phyloP scores from a whole-genome alignment of 768 basidiomycete species.

The Scleroderma citrinum region DNA sequence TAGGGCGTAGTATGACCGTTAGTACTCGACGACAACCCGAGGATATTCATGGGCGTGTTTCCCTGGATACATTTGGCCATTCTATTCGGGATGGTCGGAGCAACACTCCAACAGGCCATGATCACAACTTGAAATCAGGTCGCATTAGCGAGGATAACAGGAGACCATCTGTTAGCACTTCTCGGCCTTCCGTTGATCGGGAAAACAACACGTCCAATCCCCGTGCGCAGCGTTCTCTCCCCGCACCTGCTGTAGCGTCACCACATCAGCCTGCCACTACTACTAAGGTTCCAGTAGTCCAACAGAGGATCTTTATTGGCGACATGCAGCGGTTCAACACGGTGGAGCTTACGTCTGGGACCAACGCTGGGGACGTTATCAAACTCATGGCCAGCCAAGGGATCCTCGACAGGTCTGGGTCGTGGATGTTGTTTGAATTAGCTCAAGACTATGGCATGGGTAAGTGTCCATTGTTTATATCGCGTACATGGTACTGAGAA shows the following conservation, averaged over 20 bases:
- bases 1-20: slow-evolving; percentile 35
- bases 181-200: slow-evolving; percentile 20
- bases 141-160: slow-evolving; percentile 25
- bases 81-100: slow-evolving; percentile 14
- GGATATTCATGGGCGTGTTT: slow-evolving; percentile 2
- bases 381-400: slow-evolving; percentile 60
- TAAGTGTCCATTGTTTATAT: slow-evolving; percentile 31
- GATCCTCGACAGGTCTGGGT: slow-evolving; percentile 55
- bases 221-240: slow-evolving; percentile 29
- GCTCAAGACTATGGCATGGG: slow-evolving; percentile 93
- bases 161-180: slow-evolving; percentile 12
- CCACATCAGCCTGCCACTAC: slow-evolving; percentile 18
- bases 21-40: slow-evolving; percentile 14
- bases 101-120: slow-evolving; percentile 7
- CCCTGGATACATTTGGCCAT: slow-evolving; percentile 4
- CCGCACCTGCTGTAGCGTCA: slow-evolving; percentile 25
- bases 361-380: slow-evolving; percentile 70
- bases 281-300: slow-evolving; percentile 33
- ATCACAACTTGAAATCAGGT: slow-evolving; percentile 13
- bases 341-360: slow-evolving; percentile 62
- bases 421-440: slow-evolving; percentile 89
- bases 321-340: slow-evolving; percentile 71
- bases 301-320: slow-evolving; percentile 73
- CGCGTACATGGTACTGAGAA: slow-evolving; percentile 7
- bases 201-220: slow-evolving; percentile 18